Evolutionary conservation across 305 asterid species (phyloP).

Genomic region (Fraxinus nigra): DNA sequence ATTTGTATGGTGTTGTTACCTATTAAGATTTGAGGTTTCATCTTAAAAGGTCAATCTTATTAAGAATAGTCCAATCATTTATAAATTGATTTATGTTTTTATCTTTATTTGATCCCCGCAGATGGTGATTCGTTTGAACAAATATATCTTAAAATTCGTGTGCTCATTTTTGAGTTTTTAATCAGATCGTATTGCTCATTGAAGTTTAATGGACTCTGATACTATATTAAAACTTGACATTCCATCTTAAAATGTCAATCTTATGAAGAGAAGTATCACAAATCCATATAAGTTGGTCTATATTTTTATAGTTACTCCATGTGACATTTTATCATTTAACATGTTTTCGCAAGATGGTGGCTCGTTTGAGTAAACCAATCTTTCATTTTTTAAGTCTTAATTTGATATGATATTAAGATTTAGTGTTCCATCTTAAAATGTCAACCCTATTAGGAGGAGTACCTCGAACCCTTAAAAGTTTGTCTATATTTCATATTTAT

Average conservation of each 20-base stretch:
- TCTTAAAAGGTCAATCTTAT: no score
- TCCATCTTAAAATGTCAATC: neutral
- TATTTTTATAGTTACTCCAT: neutral
- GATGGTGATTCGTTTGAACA: neutral
- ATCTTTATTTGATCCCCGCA: no score
- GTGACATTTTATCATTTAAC: neutral
- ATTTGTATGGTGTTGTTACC: neutral
- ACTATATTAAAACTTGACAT: neutral
- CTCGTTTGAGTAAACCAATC: no score
- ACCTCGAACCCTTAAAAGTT: neutral
- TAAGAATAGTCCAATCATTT: no score
- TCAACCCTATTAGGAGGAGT: neutral
- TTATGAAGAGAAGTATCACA: neutral
- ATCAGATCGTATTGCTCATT: neutral
- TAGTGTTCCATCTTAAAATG: no score
- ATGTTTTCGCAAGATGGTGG: neutral
- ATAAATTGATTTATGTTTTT: no score
- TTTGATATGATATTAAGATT: no score
- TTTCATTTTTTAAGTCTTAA: no score
- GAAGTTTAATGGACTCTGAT: neutral
- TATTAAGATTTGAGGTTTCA: neutral
- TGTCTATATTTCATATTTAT: no score
- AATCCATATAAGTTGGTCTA: neutral
- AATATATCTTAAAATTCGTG: neutral
- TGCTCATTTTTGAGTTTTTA: neutral